Conservation (phyloP, 257 asterid genomes). For the Solanum chmielewskii region DNA sequence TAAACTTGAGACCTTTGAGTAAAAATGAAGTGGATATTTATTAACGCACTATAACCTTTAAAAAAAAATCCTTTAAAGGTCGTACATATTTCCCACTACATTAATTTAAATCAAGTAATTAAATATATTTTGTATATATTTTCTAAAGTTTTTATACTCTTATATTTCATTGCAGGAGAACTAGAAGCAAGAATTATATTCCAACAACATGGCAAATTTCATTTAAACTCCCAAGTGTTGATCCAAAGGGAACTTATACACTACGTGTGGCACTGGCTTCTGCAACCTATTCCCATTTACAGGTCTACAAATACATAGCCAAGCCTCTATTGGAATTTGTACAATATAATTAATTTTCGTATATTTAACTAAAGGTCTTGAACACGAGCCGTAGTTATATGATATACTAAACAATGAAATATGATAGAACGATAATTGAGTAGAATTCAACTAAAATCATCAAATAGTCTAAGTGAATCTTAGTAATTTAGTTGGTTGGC, state of each 20-base stretch:
- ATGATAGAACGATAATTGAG: neutral
- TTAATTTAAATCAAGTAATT: neutral
- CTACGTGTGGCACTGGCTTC: conserved; percentile 1
- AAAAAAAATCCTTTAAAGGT: too few relatives aligned
- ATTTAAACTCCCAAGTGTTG: neutral
- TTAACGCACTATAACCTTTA: neutral
- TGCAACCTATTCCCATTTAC: neutral
- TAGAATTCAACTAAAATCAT: neutral
- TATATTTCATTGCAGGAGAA: neutral
- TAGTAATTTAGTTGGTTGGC: neutral
- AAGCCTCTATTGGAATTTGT: neutral
- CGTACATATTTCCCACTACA: neutral
- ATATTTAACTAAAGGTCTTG: neutral
- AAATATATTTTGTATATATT: neutral
- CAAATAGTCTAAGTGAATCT: neutral
- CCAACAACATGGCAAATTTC: conserved; percentile 7
- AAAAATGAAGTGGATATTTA: neutral
- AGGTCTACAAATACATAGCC: neutral
- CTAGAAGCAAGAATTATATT: neutral
- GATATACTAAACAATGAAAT: too few relatives aligned
- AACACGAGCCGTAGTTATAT: neutral
- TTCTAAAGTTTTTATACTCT: neutral
- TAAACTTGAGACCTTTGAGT: neutral
- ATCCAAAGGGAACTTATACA: neutral
- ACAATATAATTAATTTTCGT: too few relatives aligned